These are phyloP conservation scores for Euphorbia celastroides DNA, from an alignment of 441 rosid genomes.

Conservation along the genomic window DNA sequence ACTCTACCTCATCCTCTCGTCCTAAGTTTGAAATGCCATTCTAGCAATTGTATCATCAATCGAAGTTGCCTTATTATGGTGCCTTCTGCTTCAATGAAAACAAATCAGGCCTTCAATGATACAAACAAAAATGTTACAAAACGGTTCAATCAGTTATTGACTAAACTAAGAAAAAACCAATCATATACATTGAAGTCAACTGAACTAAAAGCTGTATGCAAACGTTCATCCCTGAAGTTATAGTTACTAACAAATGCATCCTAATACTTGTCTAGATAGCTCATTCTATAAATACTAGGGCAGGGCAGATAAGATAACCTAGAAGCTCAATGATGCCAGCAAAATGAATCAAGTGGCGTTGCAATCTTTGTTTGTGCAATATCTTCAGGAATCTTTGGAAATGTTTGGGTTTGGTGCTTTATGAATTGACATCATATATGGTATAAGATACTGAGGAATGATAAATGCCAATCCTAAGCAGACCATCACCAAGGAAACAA, in stretches of 20 bases:
- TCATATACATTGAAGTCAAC: background rate
- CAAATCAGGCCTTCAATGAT: no score
- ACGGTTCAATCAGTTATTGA: background rate
- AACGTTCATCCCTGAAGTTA: background rate
- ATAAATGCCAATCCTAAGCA: conserved; percentile 56
- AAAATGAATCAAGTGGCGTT: background rate
- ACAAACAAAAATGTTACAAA: no score
- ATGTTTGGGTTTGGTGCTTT: conserved; percentile 16
- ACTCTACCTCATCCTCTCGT: no score
- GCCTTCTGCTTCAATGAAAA: background rate
- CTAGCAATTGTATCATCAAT: no score
- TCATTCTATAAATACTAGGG: no score
- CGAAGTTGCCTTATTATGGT: background rate
- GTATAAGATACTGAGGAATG: conserved; percentile 54
- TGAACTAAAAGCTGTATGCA: background rate
- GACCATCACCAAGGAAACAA: conserved; percentile 43
- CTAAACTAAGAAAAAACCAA: background rate
- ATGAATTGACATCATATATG: conserved; percentile 34
- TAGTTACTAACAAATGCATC: background rate
- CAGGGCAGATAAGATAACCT: background rate
- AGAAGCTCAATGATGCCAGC: background rate
- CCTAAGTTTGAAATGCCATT: no score
- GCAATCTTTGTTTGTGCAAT: background rate
- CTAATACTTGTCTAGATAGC: background rate
- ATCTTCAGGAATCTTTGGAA: conserved; percentile 37